Evolutionary conservation across 495 filamentous ascomycete genomes (phyloP), one percentile per base, ranked within the genome.

Genomic region (Recurvomyces mirabilis): DNA sequence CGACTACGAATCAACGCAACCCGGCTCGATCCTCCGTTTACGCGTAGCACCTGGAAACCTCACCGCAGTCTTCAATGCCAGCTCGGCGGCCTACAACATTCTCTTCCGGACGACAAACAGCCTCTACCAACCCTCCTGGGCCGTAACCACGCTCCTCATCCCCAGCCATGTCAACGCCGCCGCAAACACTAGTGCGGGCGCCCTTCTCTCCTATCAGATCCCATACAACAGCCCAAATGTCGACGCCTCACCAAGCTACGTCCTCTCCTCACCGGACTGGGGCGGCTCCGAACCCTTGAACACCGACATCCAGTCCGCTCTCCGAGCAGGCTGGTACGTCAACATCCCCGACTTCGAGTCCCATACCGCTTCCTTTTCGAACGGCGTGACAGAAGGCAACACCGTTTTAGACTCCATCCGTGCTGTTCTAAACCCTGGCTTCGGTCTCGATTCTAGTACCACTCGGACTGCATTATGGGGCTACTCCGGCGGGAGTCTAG

Each of bases 401-500:
- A 64, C 68, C 5, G 65, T 63, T 11, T 56, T 76, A 5, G 71
- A 76, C 44, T 63, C 58, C 18, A 43, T 70, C 14, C 64, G 68
- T 18, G 69, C 70, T 0, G 44, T 44, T 1, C 38, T 53, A 19
- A 31, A 37, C 20, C 7, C 13, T 11, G 31, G 39, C 14, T 38
- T 38, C 17, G 50, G 38, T n/a, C 35, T 47, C 18, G 15, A 3
- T 1, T 14, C 19, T 4, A 21, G 19, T 22, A 12, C 24, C n/a
- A 41, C 22, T 13, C 33, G 19, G 13, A 37, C 29, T 24, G 40
- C 33, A n/a, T 47, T 75, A 51, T 74, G 67, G 68, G 75, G 74
- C 4, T 79, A 77, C 47, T 73, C 69, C 5, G 74, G 75, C n/a
- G 75, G 74, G 24, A 61, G 66, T 1, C 60, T 77, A 35, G 72